Evolutionary conservation across 805 yeast species (phyloP).

Genomic region (Kurtzmaniella fragi): DNA sequence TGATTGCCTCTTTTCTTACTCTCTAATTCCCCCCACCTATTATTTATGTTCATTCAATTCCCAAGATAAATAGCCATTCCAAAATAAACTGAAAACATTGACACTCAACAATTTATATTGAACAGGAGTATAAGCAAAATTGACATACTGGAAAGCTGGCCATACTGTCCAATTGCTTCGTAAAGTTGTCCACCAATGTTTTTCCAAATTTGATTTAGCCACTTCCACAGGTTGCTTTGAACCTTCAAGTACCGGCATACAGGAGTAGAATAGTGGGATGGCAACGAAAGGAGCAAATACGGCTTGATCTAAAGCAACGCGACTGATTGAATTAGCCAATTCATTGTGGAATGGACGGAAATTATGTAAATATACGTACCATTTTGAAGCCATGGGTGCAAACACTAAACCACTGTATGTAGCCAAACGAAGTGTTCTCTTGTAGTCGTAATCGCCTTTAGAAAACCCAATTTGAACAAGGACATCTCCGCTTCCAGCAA

Average conservation of each 20-base stretch:
- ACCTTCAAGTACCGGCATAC: slow-evolving; percentile 62
- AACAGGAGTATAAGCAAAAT: slow-evolving; percentile 72
- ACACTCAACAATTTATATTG: slow-evolving; percentile 64
- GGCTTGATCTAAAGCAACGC: slow-evolving; percentile 69
- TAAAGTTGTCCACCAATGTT: slow-evolving; percentile 64
- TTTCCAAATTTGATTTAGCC: slow-evolving; percentile 38
- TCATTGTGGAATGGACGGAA: slow-evolving; percentile 16
- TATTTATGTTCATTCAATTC: slow-evolving; percentile 14
- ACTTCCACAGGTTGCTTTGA: slow-evolving; percentile 34
- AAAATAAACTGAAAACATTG: slow-evolving; percentile 65
- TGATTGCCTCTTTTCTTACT: too few relatives aligned
- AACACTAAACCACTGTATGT: slow-evolving; percentile 70
- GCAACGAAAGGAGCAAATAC: slow-evolving; percentile 71
- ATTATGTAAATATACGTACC: slow-evolving; percentile 55
- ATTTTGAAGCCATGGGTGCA: slow-evolving; percentile 68
- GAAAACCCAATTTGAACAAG: slow-evolving; percentile 61
- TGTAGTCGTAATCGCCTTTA: slow-evolving; percentile 37
- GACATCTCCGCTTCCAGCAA: slow-evolving; percentile 72
- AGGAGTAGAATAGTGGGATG: slow-evolving; percentile 64
- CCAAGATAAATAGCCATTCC: slow-evolving; percentile 77
- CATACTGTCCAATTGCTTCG: slow-evolving; percentile 78
- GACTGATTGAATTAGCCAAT: slow-evolving; percentile 17
- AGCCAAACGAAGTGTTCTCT: slow-evolving; percentile 58
- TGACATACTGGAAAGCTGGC: slow-evolving; percentile 82
- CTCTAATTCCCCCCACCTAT: too few relatives aligned